Conservation (phyloP, 768 basidiomycete species). For the Tricholoma saponaceum region DNA sequence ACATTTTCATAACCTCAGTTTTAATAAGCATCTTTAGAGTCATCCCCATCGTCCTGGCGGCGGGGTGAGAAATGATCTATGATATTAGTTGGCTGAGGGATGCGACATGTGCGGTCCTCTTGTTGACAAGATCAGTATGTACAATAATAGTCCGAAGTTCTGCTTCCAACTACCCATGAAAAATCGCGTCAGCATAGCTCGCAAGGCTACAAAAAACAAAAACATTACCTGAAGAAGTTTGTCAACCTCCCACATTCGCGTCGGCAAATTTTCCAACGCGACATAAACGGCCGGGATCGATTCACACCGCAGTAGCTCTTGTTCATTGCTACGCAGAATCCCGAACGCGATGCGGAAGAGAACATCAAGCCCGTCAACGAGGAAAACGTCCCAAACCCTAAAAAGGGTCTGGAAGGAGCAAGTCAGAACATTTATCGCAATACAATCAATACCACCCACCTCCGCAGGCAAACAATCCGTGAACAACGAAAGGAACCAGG, state of each 20-base stretch:
- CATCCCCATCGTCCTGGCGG: not conserved
- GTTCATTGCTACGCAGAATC: slow-evolving; percentile 80
- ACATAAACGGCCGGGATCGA: slow-evolving; percentile 89
- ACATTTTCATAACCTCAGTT: too few species aligned
- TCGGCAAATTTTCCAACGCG: slow-evolving; percentile 83
- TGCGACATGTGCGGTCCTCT: slow-evolving; percentile 48
- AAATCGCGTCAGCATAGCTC: not conserved
- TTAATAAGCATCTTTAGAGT: not conserved
- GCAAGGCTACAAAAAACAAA: not conserved
- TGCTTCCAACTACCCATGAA: slow-evolving; percentile 40
- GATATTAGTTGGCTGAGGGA: slow-evolving; percentile 39
- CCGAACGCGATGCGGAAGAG: slow-evolving; percentile 88
- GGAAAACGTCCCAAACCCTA: slow-evolving; percentile 93
- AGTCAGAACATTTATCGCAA: slow-evolving; percentile 1
- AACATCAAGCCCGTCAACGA: slow-evolving; percentile 89
- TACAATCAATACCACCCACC: slow-evolving; percentile 38
- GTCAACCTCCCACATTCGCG: slow-evolving; percentile 91
- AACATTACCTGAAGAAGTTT: slow-evolving; percentile 74
- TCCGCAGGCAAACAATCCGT: slow-evolving; percentile 95
- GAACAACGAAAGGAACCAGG: slow-evolving; percentile 96
- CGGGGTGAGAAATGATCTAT: slow-evolving; percentile 7
- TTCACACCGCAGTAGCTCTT: slow-evolving; percentile 77
- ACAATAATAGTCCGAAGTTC: slow-evolving; percentile 52
- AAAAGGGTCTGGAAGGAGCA: slow-evolving; percentile 68
- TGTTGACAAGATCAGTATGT: slow-evolving; percentile 53